These are phyloP conservation scores for Collybia sordida DNA, from an alignment of 768 basidiomycete genomes.

Conservation along the genomic window DNA sequence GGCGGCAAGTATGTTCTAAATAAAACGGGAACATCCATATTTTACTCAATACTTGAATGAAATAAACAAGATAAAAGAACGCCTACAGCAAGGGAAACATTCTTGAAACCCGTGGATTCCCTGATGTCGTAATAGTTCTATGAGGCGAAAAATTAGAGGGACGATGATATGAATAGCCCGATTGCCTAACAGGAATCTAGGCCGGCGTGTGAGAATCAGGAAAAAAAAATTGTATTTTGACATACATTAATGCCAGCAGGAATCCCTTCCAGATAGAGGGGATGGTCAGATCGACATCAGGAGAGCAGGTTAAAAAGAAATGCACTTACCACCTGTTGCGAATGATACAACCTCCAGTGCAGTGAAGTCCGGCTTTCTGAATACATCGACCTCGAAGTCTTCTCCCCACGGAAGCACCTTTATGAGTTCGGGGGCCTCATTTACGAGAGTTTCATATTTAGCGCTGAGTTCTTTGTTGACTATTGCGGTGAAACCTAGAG, in stretches of 20 bases:
- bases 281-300: background rate
- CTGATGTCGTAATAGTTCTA: slow-evolving; percentile 85
- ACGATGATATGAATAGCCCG: background rate
- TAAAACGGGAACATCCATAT: background rate
- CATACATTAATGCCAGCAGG: slow-evolving; percentile 83
- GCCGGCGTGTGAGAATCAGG: background rate
- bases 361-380: slow-evolving; percentile 87
- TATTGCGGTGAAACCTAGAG: slow-evolving; percentile 81
- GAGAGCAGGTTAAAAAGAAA: too few relatives aligned
- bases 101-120: slow-evolving; percentile 84
- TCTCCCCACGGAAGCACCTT: slow-evolving; percentile 82
- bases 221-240: slow-evolving; percentile 3
- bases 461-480: slow-evolving; percentile 82
- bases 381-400: slow-evolving; percentile 65
- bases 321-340: slow-evolving; percentile 69
- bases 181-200: slow-evolving; percentile 60
- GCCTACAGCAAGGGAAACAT: slow-evolving; percentile 78
- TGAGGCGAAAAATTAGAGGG: background rate
- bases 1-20: slow-evolving; percentile 80
- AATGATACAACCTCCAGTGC: slow-evolving; percentile 82
- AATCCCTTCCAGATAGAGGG: slow-evolving; percentile 49
- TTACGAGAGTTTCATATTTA: slow-evolving; percentile 78
- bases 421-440: slow-evolving; percentile 75
- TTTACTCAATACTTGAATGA: background rate
- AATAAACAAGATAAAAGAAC: background rate